Conservation (phyloP, 2,329 filamentous ascomycete species). For the Pseudogymnoascus sp. region DNA sequence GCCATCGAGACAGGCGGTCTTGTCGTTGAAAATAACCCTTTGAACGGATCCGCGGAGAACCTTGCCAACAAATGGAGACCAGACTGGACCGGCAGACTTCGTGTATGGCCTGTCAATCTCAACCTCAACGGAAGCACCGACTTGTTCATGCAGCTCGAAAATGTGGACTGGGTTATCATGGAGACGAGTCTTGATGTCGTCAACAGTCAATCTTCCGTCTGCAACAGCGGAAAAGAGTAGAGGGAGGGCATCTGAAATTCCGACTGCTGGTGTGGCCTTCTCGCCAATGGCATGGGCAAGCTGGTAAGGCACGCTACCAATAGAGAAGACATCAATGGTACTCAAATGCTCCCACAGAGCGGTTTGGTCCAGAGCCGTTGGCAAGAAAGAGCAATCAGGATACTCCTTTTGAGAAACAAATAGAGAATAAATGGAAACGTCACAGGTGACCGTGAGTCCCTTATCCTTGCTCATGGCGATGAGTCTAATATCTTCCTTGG, state of each 20-base stretch:
- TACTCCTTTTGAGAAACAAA: conserved; percentile 66
- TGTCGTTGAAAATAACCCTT: conserved; percentile 65
- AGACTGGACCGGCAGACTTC: conserved; percentile 42
- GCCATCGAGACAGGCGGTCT: conserved; percentile 67
- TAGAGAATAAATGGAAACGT: conserved; percentile 70
- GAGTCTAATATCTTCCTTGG: conserved; percentile 67
- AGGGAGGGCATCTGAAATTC: conserved; percentile 65
- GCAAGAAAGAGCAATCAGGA: conserved; percentile 57
- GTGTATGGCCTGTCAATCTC: conserved; percentile 66
- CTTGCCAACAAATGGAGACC: conserved; percentile 66
- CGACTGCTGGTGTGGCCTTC: conserved; percentile 49
- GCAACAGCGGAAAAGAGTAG: conserved; percentile 67
- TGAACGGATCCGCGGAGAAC: conserved; percentile 61
- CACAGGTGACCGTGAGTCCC: conserved; percentile 73
- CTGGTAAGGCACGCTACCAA: conserved; percentile 71
- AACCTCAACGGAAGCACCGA: conserved; percentile 63
- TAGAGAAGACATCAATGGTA: conserved; percentile 69
- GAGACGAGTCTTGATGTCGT: conserved; percentile 61
- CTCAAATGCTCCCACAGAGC: conserved; percentile 65
- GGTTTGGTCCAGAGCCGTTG: conserved; percentile 58
- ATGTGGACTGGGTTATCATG: conserved; percentile 74
- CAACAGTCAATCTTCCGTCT: conserved; percentile 62
- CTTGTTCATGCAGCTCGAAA: conserved; percentile 73
- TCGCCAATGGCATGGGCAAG: conserved; percentile 49
- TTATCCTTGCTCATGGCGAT: conserved; percentile 73